These are phyloP conservation scores for Pezicula neosporulosa DNA, from an alignment of 2,329 filamentous ascomycete genomes.

Conservation along the genomic window DNA sequence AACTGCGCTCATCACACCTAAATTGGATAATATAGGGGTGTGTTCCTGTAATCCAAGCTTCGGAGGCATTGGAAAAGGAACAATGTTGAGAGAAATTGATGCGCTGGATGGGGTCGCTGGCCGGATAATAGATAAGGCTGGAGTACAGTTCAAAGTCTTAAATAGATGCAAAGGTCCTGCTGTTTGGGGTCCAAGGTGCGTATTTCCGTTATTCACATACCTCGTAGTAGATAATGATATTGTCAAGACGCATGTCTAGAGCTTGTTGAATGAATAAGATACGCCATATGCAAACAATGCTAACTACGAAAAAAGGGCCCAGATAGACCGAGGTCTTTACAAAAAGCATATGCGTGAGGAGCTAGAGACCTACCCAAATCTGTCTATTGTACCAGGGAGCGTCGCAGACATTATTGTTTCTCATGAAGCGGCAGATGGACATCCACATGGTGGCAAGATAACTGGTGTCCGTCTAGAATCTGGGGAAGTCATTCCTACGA, in stretches of 20 bases:
- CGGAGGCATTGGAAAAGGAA: slow-evolving; percentile 97
- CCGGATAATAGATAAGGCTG: slow-evolving; percentile 87
- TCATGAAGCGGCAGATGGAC: slow-evolving; percentile 43
- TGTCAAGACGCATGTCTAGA: not conserved
- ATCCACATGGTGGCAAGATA: slow-evolving; percentile 64
- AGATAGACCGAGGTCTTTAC: slow-evolving; percentile 90
- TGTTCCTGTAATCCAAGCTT: slow-evolving; percentile 98
- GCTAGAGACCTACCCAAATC: slow-evolving; percentile 70
- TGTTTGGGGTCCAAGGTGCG: slow-evolving; percentile 67
- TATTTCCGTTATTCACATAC: not conserved
- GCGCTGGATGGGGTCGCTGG: slow-evolving; percentile 88
- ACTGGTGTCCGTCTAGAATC: slow-evolving; percentile 83
- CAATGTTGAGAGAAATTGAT: slow-evolving; percentile 92
- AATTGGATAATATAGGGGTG: slow-evolving; percentile 82
- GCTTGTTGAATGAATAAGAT: not conserved
- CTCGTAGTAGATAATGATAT: too few species aligned
- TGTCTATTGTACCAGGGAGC: slow-evolving; percentile 79
- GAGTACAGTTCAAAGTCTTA: slow-evolving; percentile 87
- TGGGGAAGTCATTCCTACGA: slow-evolving; percentile 77
- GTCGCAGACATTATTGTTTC: slow-evolving; percentile 88
- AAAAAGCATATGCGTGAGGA: slow-evolving; percentile 88
- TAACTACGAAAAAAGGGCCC: slow-evolving; percentile 55
- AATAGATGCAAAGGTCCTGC: slow-evolving; percentile 90
- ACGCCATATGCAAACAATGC: not conserved
- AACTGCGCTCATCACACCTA: slow-evolving; percentile 87